Conservation (phyloP, 805 yeast species). For the Pichia pseudocactophila region DNA sequence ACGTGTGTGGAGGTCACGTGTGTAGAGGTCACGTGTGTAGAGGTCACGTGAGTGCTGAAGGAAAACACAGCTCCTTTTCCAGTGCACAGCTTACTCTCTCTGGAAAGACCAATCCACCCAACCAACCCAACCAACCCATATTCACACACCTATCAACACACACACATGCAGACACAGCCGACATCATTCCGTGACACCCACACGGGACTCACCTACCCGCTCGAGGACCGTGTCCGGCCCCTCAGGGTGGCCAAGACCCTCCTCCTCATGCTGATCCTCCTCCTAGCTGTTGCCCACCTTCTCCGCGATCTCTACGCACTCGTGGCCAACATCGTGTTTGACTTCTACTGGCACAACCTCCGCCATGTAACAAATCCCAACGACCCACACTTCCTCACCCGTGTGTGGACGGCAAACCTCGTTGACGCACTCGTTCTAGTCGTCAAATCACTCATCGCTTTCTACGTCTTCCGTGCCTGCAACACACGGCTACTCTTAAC, state of each 20-base stretch:
- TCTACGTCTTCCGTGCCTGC: conserved; percentile 15
- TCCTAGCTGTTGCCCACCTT: not conserved
- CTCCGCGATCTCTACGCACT: not conserved
- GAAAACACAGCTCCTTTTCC: no score
- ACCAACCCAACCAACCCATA: no score
- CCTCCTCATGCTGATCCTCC: conserved; percentile 2
- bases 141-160: no score
- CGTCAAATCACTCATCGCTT: conserved; percentile 13
- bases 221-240: conserved; percentile 7
- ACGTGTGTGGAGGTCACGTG: no score
- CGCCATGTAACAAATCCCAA: not conserved
- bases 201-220: conserved; percentile 4
- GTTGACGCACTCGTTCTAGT: conserved; percentile 13
- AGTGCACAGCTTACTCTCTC: no score
- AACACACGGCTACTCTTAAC: conserved; percentile 15
- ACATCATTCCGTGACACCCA: not conserved
- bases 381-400: conserved; percentile 1
- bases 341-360: conserved; percentile 7
- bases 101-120: no score
- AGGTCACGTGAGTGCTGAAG: no score
- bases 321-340: not conserved
- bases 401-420: not conserved
- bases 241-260: conserved; percentile 4
- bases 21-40: no score
- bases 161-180: not conserved